Base-by-base conservation (phyloP, 148 eudicot species). In the Vaccinium myrtillus region DNA sequence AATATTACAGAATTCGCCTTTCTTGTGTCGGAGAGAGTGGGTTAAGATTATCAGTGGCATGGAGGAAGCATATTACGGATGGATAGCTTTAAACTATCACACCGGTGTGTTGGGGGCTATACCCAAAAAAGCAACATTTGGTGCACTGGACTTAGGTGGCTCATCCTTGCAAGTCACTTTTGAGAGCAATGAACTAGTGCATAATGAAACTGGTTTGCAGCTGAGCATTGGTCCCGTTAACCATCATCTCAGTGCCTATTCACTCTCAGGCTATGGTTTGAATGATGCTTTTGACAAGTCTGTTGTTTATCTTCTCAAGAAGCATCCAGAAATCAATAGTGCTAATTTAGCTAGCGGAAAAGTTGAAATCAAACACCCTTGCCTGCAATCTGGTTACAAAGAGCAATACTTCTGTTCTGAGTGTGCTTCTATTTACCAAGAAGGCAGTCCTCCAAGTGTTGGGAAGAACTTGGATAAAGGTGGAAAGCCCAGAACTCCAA, bases 261-360 rank as follows among this genome's bases (percentile, higher is more conserved):
- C 99, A 27, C 92, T 97, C 53, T 87, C 94, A 78, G 98, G 98
- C 14, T 97, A 97, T 91, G 99, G 99, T 75, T 90, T 97, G 81
- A 97, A 97, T 87, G 99, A 97, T 89, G 99, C 99, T 58, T 97
- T 97, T 87, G 99, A 95, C 84, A 97, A 93, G 85, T 97, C 99
- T 25, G 98, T 97, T 13, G 89, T 90, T 81, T 90, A 89, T 91
- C 93, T 97, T 86, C 84, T 97, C 77, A 93, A 91, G 84, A 86
- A 79, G 82, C 89, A 91, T 86, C 94, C 96, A 14, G 85, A 88
- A 46, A 84, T 89, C 50, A 90, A 78, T 80, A 85, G 86, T 85
- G 87, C 86, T 25, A 89, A 95, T 88, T 82, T 94, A 83, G 87
- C 85, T 30, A 88, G 82, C 78, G 98, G 96, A 46, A 94, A 91